Evolutionary conservation across 257 asterid species (phyloP).

Genomic region (Solanum tarapatanum): DNA sequence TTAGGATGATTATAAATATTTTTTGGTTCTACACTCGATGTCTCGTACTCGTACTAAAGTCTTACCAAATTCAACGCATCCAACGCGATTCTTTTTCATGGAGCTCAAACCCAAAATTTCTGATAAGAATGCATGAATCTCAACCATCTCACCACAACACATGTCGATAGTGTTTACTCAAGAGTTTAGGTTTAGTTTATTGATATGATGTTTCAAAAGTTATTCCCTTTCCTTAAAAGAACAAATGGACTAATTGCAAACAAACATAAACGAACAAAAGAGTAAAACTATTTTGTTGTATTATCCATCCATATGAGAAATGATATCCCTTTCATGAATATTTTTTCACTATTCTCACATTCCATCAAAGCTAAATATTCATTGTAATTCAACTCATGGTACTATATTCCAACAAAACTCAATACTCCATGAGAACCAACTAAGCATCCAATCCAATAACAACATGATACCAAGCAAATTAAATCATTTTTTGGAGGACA

Average conservation of each 20-base stretch:
- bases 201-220: background rate
- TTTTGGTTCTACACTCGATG: background rate
- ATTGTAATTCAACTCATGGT: background rate
- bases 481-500: background rate
- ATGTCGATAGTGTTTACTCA: background rate
- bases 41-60: no score
- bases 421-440: background rate
- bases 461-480: background rate
- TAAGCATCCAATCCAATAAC: background rate
- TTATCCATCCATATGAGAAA: background rate
- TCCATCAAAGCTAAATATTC: background rate
- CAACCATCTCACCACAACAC: background rate
- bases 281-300: background rate
- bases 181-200: no score
- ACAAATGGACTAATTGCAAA: background rate
- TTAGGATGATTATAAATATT: background rate
- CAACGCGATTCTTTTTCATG: fast-evolving
- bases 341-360: background rate
- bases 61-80: no score
- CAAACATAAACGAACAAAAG: background rate
- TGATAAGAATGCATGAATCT: background rate
- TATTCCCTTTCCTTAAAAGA: background rate
- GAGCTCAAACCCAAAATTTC: fast-evolving
- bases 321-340: background rate
- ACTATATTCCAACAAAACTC: background rate